Conservation (phyloP, 768 basidiomycete species). For the Dioszegia hungarica region DNA sequence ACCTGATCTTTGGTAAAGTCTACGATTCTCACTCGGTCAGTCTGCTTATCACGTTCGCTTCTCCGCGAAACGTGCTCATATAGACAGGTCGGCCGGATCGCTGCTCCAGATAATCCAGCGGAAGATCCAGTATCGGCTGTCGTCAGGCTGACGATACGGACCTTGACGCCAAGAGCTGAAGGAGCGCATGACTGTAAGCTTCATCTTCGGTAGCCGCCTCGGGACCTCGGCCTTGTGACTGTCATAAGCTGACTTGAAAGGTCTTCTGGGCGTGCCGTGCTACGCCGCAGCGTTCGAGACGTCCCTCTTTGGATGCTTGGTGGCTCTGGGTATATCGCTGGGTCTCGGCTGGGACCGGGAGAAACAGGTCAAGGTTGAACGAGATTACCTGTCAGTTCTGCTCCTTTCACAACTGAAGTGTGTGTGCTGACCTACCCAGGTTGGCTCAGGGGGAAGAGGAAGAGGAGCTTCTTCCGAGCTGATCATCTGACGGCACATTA, state of each 20-base stretch:
- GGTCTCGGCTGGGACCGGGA: not conserved
- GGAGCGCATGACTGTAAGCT: slow-evolving; percentile 32
- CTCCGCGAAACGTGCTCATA: not conserved
- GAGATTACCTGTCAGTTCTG: too few species aligned
- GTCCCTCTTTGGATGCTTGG: slow-evolving; percentile 22
- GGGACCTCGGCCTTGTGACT: not conserved
- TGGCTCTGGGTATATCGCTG: slow-evolving; percentile 21
- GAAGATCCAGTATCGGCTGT: not conserved
- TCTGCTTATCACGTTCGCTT: too few species aligned
- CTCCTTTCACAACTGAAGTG: too few species aligned
- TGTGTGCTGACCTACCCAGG: too few species aligned
- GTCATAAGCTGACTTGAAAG: slow-evolving; percentile 20
- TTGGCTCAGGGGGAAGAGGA: too few species aligned
- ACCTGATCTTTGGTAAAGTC: slow-evolving; percentile 73
- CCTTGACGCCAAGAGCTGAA: too few species aligned
- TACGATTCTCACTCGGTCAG: slow-evolving; percentile 64
- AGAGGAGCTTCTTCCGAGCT: too few species aligned
- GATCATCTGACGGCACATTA: too few species aligned
- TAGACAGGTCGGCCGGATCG: slow-evolving; percentile 22
- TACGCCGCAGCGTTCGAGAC: slow-evolving; percentile 37
- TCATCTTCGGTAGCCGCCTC: not conserved
- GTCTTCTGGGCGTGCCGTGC: slow-evolving; percentile 36
- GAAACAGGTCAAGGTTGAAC: not conserved
- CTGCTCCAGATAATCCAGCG: slow-evolving; percentile 5
- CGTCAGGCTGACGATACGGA: too few species aligned